Evolutionary conservation across 2,329 filamentous ascomycete genomes (phyloP), one percentile per base, ranked within the genome.

Genomic region (Phialophora chinensis): DNA sequence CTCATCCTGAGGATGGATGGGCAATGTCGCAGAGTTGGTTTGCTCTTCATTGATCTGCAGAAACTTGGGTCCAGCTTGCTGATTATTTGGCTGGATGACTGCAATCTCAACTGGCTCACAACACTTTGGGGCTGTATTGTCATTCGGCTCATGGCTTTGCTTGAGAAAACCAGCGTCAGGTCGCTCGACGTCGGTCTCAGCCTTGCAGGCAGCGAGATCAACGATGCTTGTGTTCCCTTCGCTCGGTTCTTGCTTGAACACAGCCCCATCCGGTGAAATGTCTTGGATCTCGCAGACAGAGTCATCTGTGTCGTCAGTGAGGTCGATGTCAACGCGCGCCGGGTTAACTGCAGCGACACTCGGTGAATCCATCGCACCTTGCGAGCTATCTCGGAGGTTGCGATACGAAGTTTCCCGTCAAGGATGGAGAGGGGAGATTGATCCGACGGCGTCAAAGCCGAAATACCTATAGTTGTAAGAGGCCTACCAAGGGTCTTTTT

Each of bases 281-380:
- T 7, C 27, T n/a, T 60, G 12, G 7, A 23, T 20, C 10, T 53
- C 57, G 11, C 8, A 27, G 23, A 11, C 27, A 27, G 33, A 25
- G 44, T 54, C 60, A 29, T 62, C 66, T 29, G 66, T 63, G 56
- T 69, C 66, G 44, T 35, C 53, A 12, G 63, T 62, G 58, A 69
- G 63, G 42, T 64, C 66, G 27, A 69, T 59, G 17, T 47, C 12
- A 20, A 33, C 60, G 12, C 8, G 23, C 7, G 20, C n/a, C 0
- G 29, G 44, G 23, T n/a, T 44, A 44, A 47, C 33, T n/a, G 25
- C 23, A 29, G n/a, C 27, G n/a, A 20, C 14, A 5, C 23, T 33
- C 4, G 25, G 23, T 11, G 35, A 49, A 23, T 60, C 59, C 66
- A 68, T 68, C 60, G 14, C 52, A 42, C 14, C 14, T 42, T 17